phyloP scores from a whole-genome alignment of 257 asterid genomes.

The Datura wrightii region DNA sequence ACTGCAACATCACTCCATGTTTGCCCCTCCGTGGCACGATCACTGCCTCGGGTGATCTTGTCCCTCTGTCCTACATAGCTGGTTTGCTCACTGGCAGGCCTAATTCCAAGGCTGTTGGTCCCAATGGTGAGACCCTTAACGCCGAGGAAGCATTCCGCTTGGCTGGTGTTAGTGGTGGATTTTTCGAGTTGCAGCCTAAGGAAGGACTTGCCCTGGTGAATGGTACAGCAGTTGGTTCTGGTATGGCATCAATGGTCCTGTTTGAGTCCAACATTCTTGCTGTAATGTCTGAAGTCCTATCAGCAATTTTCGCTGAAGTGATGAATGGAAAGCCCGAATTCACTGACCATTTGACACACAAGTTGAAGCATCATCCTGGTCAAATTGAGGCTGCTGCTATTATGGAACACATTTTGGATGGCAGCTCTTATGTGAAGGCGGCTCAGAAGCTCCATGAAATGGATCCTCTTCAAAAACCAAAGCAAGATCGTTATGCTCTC shows the following conservation, averaged over 20 bases:
- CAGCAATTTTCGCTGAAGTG: constrained; percentile 61
- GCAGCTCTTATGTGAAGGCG: constrained; percentile 49
- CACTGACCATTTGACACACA: constrained; percentile 58
- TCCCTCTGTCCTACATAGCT: constrained; percentile 60
- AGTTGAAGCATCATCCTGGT: constrained; percentile 59
- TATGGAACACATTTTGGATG: constrained; percentile 58
- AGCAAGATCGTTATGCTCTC: constrained; percentile 57
- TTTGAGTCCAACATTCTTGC: constrained; percentile 51
- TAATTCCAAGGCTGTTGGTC: constrained; percentile 55
- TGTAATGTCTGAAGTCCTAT: constrained; percentile 46
- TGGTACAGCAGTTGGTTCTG: constrained; percentile 61
- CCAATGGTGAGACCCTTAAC: constrained; percentile 47
- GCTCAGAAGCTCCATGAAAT: constrained; percentile 52
- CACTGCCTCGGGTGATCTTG: constrained; percentile 57
- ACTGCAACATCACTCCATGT: constrained; percentile 54
- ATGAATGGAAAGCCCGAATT: constrained; percentile 62
- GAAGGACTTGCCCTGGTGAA: constrained; percentile 61
- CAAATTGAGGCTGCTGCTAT: constrained; percentile 64
- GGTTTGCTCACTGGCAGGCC: constrained; percentile 55
- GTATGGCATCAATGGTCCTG: constrained; percentile 55
- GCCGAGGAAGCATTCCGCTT: constrained; percentile 51
- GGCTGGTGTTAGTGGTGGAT: constrained; percentile 45
- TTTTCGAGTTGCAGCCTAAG: constrained; percentile 57
- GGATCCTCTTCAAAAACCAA: constrained; percentile 57
- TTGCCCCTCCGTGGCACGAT: constrained; percentile 63